phyloP scores from a whole-genome alignment of 2,329 filamentous ascomycete species.

The Colletotrichum endophyticum region DNA sequence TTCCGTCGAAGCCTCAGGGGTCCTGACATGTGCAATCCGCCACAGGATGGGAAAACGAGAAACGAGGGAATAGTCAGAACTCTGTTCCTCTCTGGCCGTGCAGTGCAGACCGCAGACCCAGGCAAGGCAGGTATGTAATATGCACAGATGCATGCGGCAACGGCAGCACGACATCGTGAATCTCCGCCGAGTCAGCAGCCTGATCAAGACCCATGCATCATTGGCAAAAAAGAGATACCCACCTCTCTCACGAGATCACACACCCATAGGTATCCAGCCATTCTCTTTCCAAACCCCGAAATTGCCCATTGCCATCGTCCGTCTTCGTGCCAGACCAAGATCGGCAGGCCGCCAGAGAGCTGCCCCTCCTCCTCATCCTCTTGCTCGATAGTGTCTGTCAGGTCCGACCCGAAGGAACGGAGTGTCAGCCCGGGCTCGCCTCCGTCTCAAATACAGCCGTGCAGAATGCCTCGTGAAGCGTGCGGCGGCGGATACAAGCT shows the following conservation, averaged over 20 bases:
- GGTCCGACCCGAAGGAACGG: not conserved
- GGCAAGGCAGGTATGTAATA: not conserved
- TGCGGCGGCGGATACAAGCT: not conserved
- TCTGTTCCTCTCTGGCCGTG: not conserved
- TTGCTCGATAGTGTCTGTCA: not conserved
- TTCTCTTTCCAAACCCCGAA: not conserved
- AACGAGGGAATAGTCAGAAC: constrained; percentile 5
- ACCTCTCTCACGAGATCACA: constrained; percentile 2
- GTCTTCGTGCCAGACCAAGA: not conserved
- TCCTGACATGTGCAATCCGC: not conserved
- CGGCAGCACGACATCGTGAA: constrained; percentile 18
- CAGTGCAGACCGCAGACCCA: not conserved
- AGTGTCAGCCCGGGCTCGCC: not conserved
- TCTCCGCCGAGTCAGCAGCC: constrained; percentile 16
- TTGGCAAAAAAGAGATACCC: not conserved
- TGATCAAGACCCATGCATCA: not conserved
- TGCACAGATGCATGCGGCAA: not conserved
- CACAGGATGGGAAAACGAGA: not conserved
- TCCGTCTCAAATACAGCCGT: not conserved
- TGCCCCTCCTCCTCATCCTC: not conserved
- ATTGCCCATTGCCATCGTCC: not conserved
- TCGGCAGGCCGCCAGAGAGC: not conserved
- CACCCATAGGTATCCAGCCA: not conserved
- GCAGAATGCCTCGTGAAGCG: not conserved
- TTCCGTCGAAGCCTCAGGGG: not conserved